phyloP scores from a whole-genome alignment of 1,284 basidiomycete species.

The Trametes versicolor region DNA sequence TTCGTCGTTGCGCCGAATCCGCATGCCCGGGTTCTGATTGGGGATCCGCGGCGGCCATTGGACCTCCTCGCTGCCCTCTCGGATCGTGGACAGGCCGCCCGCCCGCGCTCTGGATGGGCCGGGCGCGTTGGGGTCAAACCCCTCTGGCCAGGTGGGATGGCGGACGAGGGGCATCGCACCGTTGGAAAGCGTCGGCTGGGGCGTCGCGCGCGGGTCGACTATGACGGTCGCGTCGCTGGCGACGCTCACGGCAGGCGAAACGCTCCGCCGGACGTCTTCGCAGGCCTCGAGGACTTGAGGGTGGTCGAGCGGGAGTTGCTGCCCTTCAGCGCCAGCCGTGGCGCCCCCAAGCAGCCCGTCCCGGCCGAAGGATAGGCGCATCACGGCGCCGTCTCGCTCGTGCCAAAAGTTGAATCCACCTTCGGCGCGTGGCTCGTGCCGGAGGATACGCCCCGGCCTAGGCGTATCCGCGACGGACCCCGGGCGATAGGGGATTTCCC shows the following conservation, averaged over 20 bases:
- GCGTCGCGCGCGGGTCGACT: constrained; percentile 21
- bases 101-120: neutral
- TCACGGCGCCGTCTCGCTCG: constrained; percentile 7
- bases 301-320: neutral
- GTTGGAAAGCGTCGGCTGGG: constrained; percentile 19
- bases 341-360: neutral
- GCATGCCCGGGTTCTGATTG: constrained; percentile 11
- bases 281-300: neutral
- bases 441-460: constrained; percentile 14
- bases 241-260: constrained; percentile 10
- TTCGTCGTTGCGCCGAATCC: constrained; percentile 11
- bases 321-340: neutral
- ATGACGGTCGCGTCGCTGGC: constrained; percentile 22
- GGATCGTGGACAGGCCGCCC: constrained; percentile 16
- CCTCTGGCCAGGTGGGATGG: constrained; percentile 16
- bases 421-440: constrained; percentile 18
- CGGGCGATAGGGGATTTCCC: constrained; percentile 13
- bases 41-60: constrained; percentile 1
- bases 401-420: constrained; percentile 23
- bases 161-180: constrained; percentile 24
- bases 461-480: constrained; percentile 31
- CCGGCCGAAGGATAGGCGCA: constrained; percentile 17
- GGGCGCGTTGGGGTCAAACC: constrained; percentile 8
- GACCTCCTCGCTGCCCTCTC: constrained; percentile 11
- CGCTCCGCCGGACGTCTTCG: constrained; percentile 2